These are phyloP conservation scores for Boletellus emodensis DNA, from an alignment of 768 basidiomycete genomes.

Conservation along the genomic window DNA sequence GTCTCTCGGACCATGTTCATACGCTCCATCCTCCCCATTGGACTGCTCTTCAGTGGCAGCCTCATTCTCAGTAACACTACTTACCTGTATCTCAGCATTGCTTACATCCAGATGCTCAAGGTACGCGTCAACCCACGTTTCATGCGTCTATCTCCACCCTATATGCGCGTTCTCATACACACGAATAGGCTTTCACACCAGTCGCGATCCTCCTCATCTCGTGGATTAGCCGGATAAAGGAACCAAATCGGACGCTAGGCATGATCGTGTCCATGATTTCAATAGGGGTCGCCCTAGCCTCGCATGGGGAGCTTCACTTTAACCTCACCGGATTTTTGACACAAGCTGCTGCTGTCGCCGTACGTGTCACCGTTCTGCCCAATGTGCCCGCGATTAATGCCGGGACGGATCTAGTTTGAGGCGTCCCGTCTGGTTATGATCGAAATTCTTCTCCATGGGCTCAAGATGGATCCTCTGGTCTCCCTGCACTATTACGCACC, in stretches of 20 bases:
- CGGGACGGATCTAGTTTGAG: constrained; percentile 62
- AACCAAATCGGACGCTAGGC: constrained; percentile 76
- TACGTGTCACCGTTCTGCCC: constrained; percentile 26
- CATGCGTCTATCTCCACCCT: not conserved
- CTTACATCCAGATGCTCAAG: constrained; percentile 98
- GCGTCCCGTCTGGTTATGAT: constrained; percentile 95
- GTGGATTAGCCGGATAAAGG: constrained; percentile 83
- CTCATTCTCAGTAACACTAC: constrained; percentile 90
- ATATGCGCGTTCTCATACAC: not conserved
- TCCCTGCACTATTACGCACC: constrained; percentile 97
- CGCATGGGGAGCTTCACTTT: constrained; percentile 84
- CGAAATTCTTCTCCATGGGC: constrained; percentile 86
- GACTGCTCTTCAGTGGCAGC: constrained; percentile 88
- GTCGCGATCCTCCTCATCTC: constrained; percentile 92
- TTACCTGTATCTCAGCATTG: constrained; percentile 85
- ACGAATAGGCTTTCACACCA: constrained; percentile 75
- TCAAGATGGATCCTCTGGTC: constrained; percentile 97
- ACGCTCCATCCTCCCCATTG: constrained; percentile 88
- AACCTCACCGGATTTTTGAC: constrained; percentile 82
- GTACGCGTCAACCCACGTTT: constrained; percentile 32
- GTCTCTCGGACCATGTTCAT: constrained; percentile 78
- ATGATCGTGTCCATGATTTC: constrained; percentile 91
- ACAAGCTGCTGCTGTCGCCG: constrained; percentile 82
- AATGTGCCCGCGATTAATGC: not conserved
- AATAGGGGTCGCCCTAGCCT: constrained; percentile 82